These are phyloP conservation scores for Nephelium lappaceum DNA, from an alignment of 345 rosid genomes.

Conservation along the genomic window DNA sequence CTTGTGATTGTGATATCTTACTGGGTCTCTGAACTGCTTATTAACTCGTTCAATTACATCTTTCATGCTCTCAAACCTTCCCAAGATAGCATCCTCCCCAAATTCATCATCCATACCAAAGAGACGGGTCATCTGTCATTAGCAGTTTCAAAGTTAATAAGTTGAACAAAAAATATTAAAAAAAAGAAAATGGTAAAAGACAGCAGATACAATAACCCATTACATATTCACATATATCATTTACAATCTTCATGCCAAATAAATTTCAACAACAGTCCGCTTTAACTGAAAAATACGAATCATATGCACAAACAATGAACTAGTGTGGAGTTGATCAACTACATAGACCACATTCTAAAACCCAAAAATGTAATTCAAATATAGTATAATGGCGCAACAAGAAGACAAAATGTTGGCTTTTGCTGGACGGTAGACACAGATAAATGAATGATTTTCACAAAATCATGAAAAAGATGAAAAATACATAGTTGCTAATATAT, in stretches of 20 bases:
- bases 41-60: conserved; percentile 97
- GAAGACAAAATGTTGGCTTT: neutral
- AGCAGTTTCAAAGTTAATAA: conserved; percentile 17
- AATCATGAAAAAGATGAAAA: neutral
- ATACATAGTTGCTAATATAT: neutral
- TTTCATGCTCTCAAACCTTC: conserved; percentile 98
- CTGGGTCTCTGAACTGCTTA: conserved; percentile 95
- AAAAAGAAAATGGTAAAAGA: neutral
- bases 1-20: conserved; percentile 37
- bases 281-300: neutral
- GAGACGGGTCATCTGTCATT: conserved; percentile 76
- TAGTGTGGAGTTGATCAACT: neutral
- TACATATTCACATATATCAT: neutral
- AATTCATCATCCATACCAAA: conserved; percentile 91
- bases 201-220: neutral
- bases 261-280: neutral
- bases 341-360: neutral
- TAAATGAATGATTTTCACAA: neutral
- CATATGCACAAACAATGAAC: neutral
- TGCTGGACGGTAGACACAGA: neutral
- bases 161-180: neutral
- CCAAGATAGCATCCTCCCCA: conserved; percentile 95
- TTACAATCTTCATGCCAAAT: neutral
- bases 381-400: neutral
- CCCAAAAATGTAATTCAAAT: neutral